Percentiles rank a stretch among this genome's conserved stretches.
phyloP scores from a whole-genome alignment of 805 yeast species.

The Candida rishiriensis region DNA sequence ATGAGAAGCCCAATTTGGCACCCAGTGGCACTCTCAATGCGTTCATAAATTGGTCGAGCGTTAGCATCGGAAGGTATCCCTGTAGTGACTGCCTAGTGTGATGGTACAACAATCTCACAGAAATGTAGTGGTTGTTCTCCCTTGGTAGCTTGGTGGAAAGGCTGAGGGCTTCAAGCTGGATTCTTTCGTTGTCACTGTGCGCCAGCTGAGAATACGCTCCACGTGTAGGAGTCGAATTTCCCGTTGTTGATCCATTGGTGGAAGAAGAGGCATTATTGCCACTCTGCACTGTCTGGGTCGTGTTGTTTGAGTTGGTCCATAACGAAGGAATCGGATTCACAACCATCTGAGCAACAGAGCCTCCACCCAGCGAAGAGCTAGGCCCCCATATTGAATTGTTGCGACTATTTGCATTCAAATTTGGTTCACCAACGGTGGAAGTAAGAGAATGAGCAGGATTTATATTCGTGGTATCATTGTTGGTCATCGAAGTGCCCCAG shows the following conservation, averaged over 20 bases:
- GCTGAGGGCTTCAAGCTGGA: conserved; percentile 39
- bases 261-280: background rate
- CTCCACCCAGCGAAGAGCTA: background rate
- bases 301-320: conserved; percentile 10
- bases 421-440: background rate
- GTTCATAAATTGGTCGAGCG: conserved; percentile 28
- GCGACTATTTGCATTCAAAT: conserved; percentile 8
- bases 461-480: background rate
- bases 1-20: conserved; percentile 28
- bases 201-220: conserved; percentile 5
- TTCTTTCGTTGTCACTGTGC: conserved; percentile 27
- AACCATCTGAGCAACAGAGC: background rate
- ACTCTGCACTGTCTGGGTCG: background rate
- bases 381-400: conserved; percentile 23
- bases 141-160: conserved; percentile 35
- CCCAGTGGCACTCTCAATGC: conserved; percentile 31
- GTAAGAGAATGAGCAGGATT: background rate
- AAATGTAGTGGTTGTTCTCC: conserved; percentile 16
- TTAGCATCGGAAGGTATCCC: conserved; percentile 32
- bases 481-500: conserved; percentile 10
- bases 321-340: conserved; percentile 7
- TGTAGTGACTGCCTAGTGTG: conserved; percentile 33
- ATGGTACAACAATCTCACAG: conserved; percentile 22
- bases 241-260: background rate
- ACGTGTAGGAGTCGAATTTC: background rate